Evolutionary conservation across 768 basidiomycete genomes (phyloP).

Genomic region (Favolaschia claudopus): DNA sequence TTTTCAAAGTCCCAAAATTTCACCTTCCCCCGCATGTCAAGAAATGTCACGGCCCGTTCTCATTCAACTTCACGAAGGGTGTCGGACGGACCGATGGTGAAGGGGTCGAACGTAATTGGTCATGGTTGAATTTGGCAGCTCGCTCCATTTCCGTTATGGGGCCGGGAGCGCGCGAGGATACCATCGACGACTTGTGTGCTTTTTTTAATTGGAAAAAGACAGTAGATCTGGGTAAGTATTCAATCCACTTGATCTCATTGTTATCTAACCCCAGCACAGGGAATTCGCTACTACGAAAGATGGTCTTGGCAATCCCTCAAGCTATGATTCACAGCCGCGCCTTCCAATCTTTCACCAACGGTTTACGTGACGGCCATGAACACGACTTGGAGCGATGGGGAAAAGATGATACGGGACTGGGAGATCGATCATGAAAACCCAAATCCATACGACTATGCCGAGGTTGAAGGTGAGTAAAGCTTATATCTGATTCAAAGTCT

Average conservation of each 20-base stretch:
- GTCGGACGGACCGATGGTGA: constrained; percentile 43
- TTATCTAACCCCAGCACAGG: constrained; percentile 9
- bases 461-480: constrained; percentile 20
- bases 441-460: constrained; percentile 25
- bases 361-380: neutral
- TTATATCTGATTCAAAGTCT: neutral
- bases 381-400: constrained; percentile 17
- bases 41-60: constrained; percentile 30
- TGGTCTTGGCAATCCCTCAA: constrained; percentile 4
- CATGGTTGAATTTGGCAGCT: constrained; percentile 27
- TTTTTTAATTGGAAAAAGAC: constrained; percentile 33
- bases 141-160: constrained; percentile 27
- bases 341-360: neutral
- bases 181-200: constrained; percentile 33
- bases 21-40: constrained; percentile 39
- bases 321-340: constrained; percentile 8
- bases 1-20: constrained; percentile 40
- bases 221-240: constrained; percentile 19
- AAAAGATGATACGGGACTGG: constrained; percentile 18
- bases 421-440: constrained; percentile 13
- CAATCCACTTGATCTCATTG: neutral
- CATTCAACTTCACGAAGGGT: constrained; percentile 36
- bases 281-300: constrained; percentile 14
- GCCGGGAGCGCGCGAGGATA: constrained; percentile 30
- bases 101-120: constrained; percentile 43